phyloP scores from a whole-genome alignment of 2,329 filamentous ascomycete species.

The Curvularia eragrostidis region DNA sequence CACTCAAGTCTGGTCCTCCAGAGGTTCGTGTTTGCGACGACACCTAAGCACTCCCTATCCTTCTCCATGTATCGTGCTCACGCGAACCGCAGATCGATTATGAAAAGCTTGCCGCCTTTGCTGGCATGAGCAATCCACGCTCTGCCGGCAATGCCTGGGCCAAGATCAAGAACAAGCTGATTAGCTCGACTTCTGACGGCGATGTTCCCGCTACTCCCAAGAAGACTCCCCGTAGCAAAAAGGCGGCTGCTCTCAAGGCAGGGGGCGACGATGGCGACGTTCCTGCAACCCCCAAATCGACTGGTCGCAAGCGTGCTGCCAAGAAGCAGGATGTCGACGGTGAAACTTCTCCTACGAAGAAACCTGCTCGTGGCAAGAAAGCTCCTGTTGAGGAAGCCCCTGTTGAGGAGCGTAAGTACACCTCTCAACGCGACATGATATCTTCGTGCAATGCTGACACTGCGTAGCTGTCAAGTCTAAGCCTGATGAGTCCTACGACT shows the following conservation, averaged over 20 bases:
- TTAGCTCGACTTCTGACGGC: slow-evolving; percentile 16
- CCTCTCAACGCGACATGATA: neutral
- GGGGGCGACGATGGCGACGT: slow-evolving; percentile 23
- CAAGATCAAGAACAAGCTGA: slow-evolving; percentile 45
- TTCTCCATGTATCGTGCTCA: slow-evolving; percentile 10
- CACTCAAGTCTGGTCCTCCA: slow-evolving; percentile 47
- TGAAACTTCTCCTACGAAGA: slow-evolving; percentile 45
- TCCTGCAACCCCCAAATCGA: slow-evolving; percentile 34
- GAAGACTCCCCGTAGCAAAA: slow-evolving; percentile 29
- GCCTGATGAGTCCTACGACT: slow-evolving; percentile 11
- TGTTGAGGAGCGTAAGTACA: slow-evolving; percentile 27
- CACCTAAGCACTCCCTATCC: neutral
- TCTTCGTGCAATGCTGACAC: slow-evolving; percentile 10
- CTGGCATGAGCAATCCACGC: slow-evolving; percentile 47
- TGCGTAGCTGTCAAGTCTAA: slow-evolving; percentile 20
- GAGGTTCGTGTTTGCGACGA: slow-evolving; percentile 30
- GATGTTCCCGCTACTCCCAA: slow-evolving; percentile 27
- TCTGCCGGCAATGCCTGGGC: slow-evolving; percentile 50
- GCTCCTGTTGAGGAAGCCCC: slow-evolving; percentile 22
- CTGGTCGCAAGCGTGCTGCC: slow-evolving; percentile 40
- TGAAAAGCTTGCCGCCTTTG: slow-evolving; percentile 44
- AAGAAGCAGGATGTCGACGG: slow-evolving; percentile 44
- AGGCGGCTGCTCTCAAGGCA: slow-evolving; percentile 16
- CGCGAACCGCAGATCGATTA: slow-evolving; percentile 44
- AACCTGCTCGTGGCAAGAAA: slow-evolving; percentile 34